Conservation (phyloP, 2,329 filamentous ascomycete genomes). For the Myriosclerotinia duriaeana region DNA sequence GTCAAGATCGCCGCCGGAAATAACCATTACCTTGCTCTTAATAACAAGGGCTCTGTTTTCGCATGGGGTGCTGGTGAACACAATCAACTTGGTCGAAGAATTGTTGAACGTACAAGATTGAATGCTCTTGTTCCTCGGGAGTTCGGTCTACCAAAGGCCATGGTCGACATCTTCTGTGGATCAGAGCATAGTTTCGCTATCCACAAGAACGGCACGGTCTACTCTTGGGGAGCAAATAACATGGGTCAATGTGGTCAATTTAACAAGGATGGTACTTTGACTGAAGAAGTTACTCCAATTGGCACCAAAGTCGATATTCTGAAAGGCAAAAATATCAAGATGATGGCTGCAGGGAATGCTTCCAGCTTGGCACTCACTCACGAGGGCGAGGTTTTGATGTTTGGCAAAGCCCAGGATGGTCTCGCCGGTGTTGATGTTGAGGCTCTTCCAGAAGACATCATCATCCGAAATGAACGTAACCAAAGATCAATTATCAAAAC, state of each 20-base stretch:
- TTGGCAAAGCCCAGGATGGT: constrained; percentile 59
- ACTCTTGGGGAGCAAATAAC: constrained; percentile 83
- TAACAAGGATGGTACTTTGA: constrained; percentile 54
- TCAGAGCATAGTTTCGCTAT: constrained; percentile 81
- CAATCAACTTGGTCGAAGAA: constrained; percentile 55
- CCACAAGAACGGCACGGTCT: constrained; percentile 66
- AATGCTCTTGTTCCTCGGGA: constrained; percentile 30
- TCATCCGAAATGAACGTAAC: constrained; percentile 62
- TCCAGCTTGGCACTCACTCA: constrained; percentile 57
- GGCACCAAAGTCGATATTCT: constrained; percentile 68
- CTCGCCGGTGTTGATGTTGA: constrained; percentile 55
- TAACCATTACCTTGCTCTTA: constrained; percentile 59
- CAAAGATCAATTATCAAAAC: constrained; percentile 66
- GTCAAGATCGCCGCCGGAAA: constrained; percentile 53
- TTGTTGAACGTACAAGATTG: constrained; percentile 32
- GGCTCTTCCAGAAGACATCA: constrained; percentile 52
- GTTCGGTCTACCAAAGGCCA: constrained; percentile 26
- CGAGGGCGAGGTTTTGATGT: constrained; percentile 58
- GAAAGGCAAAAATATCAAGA: constrained; percentile 49
- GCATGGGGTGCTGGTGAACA: constrained; percentile 68
- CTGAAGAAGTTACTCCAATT: constrained; percentile 67
- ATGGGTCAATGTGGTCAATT: constrained; percentile 75
- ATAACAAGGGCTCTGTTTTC: constrained; percentile 56
- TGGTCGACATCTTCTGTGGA: constrained; percentile 48
- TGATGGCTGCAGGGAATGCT: constrained; percentile 54